Evolutionary conservation across 257 asterid genomes (phyloP), one percentile per base, ranked within the genome.

Genomic region (Eucommia ulmoides): DNA sequence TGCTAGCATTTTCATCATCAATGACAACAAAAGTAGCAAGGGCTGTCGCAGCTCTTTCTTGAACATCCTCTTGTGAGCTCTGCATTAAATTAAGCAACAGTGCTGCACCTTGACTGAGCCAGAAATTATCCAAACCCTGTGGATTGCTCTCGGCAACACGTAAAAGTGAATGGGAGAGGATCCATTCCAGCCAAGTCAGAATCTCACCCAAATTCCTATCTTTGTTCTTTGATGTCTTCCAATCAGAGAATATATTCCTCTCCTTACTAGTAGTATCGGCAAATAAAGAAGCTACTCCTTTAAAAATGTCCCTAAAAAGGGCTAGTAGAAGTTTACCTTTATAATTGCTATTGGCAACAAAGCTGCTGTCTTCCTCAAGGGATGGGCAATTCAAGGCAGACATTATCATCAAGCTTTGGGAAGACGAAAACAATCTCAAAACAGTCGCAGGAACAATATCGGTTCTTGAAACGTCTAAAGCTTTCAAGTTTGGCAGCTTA

Each of bases 31-130:
- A 82, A 48, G 75, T 75, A 25, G 93, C 92, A 56, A 85, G 76
- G 52, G 83, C 95, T 2, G 84, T 79, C 26, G 88, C 93, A 46
- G 95, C 87, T 71, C 93, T 79, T 68, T 85, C 95, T 66, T 82
- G 93, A 65, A 85, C 85, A 67, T 85, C 95, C 73, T 77, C 93
- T 52, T 73, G 81, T 16, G 75, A 47, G 53, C 93, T 85, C 64
- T 65, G 93, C 89, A 77, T 69, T 76, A 77, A 71, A 61, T 70
- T 69, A 45, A 82, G 83, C 56, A 85, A 66, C 70, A 85, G 70
- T 60, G 55, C 24, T 25, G 93, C 75, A 51, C 95, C 95, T 72
- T 85, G 93, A 53, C 66, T 65, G 53, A 82, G 81, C 95, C 95
- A 85, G 68, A 85, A 85, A 45, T 62, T 69, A 68, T 77, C 93